A percentile compares a stretch with the other conserved stretches of the same genome.
phyloP scores from a whole-genome alignment of 768 basidiomycete species.

The Xanthoconium purpureum region DNA sequence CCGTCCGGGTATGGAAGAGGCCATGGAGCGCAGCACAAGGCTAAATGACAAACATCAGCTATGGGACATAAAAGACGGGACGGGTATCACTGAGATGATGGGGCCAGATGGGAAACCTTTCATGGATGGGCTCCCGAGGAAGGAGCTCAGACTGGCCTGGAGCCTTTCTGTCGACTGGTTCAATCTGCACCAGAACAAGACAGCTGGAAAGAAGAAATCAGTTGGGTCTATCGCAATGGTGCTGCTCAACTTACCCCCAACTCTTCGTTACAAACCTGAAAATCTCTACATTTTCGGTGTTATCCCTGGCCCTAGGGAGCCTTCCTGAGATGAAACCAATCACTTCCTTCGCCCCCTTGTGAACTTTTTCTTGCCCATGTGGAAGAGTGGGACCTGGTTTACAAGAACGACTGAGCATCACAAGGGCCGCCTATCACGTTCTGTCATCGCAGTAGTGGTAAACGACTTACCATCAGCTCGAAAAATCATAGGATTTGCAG shows the following conservation, averaged over 20 bases:
- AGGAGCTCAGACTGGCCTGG: slow-evolving; percentile 15
- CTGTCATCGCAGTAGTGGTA: background rate
- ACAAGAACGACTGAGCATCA: slow-evolving; percentile 14
- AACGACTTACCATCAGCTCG: background rate
- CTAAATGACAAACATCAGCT: background rate
- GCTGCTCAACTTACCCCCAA: slow-evolving; percentile 23
- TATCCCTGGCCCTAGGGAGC: slow-evolving; percentile 38
- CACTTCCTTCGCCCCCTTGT: slow-evolving; percentile 34
- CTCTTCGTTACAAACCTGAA: slow-evolving; percentile 15
- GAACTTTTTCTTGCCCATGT: slow-evolving; percentile 32
- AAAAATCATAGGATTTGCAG: background rate
- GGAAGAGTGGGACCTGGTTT: slow-evolving; percentile 29
- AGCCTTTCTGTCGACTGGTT: slow-evolving; percentile 30
- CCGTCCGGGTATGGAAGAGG: slow-evolving; percentile 24
- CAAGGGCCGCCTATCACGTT: background rate
- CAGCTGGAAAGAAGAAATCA: slow-evolving; percentile 12
- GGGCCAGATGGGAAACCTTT: background rate
- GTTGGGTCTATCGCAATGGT: slow-evolving; percentile 13
- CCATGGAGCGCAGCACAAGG: slow-evolving; percentile 21
- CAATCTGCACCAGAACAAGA: slow-evolving; percentile 24
- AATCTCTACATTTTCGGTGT: slow-evolving; percentile 39
- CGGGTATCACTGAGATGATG: background rate
- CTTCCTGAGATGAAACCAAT: slow-evolving; percentile 24
- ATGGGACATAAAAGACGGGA: background rate
- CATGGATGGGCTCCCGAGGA: slow-evolving; percentile 7